Percentiles rank a stretch among this genome's conserved stretches.
These are phyloP conservation scores for Citrus sp. DNA, from an alignment of 345 rosid species.

Conservation along the genomic window DNA sequence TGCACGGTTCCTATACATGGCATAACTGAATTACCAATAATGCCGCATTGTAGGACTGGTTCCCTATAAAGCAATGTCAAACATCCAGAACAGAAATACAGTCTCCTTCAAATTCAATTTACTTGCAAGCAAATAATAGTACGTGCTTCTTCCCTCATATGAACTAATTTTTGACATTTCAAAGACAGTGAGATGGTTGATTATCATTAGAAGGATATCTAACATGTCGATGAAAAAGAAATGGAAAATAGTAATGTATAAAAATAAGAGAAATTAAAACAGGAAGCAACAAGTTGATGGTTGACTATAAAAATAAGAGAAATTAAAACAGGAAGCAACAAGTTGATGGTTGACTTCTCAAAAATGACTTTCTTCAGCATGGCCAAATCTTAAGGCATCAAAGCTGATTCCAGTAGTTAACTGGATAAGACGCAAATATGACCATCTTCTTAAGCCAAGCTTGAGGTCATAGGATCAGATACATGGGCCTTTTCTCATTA, in stretches of 20 bases:
- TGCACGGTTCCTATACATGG: neutral
- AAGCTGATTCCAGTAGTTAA: neutral
- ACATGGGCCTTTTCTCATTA: neutral
- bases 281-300: neutral
- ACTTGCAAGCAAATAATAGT: neutral
- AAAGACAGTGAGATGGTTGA: neutral
- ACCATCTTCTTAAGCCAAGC: neutral
- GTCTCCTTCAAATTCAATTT: neutral
- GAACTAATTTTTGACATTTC: neutral
- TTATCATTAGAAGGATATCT: neutral
- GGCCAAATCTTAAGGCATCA: neutral
- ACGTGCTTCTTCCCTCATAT: neutral
- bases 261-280: neutral
- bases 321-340: neutral
- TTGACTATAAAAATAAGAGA: neutral
- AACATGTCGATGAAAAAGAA: neutral
- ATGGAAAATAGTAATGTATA: neutral
- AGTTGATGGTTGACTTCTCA: neutral
- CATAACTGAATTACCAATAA: neutral
- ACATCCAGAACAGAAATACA: neutral
- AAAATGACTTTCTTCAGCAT: neutral
- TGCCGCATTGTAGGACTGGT: neutral
- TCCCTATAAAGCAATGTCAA: neutral
- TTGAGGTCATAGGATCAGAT: neutral
- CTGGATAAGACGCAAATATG: neutral